Conservation (phyloP, 1,284 basidiomycete species). For the Ceratobasidium papillatum region DNA sequence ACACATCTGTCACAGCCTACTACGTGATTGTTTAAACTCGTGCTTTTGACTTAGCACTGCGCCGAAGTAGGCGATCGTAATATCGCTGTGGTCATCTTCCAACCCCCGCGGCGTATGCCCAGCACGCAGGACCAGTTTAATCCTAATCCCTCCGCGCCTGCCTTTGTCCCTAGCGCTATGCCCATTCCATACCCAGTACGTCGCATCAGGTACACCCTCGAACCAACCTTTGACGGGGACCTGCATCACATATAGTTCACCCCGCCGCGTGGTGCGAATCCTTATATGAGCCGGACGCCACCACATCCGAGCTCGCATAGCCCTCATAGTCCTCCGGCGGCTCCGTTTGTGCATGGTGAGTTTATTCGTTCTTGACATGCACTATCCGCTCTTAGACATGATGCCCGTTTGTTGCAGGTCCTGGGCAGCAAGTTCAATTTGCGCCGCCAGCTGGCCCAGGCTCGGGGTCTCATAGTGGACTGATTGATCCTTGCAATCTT, state of each 20-base stretch:
- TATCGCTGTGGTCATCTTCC: slow-evolving; percentile 78
- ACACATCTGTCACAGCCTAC: not conserved
- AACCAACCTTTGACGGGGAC: slow-evolving; percentile 16
- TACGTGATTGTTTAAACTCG: not conserved
- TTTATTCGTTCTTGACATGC: not conserved
- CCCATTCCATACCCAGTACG: slow-evolving; percentile 37
- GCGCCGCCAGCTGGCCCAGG: slow-evolving; percentile 77
- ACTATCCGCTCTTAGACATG: not conserved
- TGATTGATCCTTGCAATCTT: slow-evolving; percentile 91
- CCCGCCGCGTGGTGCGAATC: slow-evolving; percentile 41
- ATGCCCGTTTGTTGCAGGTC: slow-evolving; percentile 51
- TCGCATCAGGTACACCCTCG: not conserved
- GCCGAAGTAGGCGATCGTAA: slow-evolving; percentile 80
- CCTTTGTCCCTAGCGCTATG: slow-evolving; percentile 70
- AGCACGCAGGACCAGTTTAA: slow-evolving; percentile 58
- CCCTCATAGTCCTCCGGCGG: slow-evolving; percentile 54
- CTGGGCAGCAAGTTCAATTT: slow-evolving; percentile 87
- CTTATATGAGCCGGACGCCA: slow-evolving; percentile 36
- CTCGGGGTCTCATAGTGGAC: slow-evolving; percentile 79
- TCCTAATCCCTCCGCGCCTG: slow-evolving; percentile 74
- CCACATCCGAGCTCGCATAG: slow-evolving; percentile 49
- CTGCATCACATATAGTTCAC: slow-evolving; percentile 13
- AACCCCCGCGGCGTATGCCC: slow-evolving; percentile 59
- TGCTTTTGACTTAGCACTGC: slow-evolving; percentile 59
- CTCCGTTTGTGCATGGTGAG: slow-evolving; percentile 74